Evolutionary conservation across 768 basidiomycete genomes (phyloP).

Genomic region (Boletus rubescentipes): DNA sequence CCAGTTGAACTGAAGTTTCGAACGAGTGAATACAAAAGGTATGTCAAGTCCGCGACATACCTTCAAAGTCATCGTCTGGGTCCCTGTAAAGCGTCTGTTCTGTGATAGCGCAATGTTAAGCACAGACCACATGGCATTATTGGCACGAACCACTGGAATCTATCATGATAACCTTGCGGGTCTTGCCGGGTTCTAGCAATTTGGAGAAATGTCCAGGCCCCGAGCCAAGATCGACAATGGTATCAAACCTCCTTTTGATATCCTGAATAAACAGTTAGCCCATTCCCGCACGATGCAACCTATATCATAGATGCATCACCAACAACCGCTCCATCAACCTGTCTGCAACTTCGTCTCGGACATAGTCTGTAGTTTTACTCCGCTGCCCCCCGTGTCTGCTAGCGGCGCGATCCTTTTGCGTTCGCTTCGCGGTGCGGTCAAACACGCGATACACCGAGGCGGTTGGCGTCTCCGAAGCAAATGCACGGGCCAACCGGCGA

Average conservation of each 20-base stretch:
- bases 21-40: not conserved
- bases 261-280: conserved; percentile 55
- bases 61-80: conserved; percentile 74
- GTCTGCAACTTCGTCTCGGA: conserved; percentile 88
- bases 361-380: conserved; percentile 85
- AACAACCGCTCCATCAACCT: conserved; percentile 87
- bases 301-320: conserved; percentile 42
- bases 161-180: conserved; percentile 76
- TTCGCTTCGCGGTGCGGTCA: conserved; percentile 73
- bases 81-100: conserved; percentile 75
- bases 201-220: conserved; percentile 92
- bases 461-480: conserved; percentile 48
- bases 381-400: conserved; percentile 50
- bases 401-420: conserved; percentile 78
- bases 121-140: not conserved
- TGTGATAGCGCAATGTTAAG: conserved; percentile 32
- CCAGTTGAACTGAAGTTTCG: conserved; percentile 60
- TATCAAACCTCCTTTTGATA: conserved; percentile 79
- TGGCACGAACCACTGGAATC: conserved; percentile 74
- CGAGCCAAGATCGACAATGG: conserved; percentile 84
- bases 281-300: not conserved
- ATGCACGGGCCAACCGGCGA: conserved; percentile 35
- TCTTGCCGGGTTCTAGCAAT: conserved; percentile 65
- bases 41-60: conserved; percentile 38
- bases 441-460: conserved; percentile 73